Conservation (phyloP, 305 asterid species). For the Striga hermonthica region DNA sequence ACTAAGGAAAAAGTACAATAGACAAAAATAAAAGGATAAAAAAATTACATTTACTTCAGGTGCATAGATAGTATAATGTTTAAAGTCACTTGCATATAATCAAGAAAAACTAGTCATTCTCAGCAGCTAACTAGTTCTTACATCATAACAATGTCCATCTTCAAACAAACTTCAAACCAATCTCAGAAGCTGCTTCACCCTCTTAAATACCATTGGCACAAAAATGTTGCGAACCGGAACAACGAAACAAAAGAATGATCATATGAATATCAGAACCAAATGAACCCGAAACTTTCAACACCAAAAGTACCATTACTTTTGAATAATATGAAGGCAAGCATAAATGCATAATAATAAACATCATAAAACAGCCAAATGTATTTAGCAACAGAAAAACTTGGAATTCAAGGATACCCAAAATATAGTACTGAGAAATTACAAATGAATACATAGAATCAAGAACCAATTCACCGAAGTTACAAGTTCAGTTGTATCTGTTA, state of each 20-base stretch:
- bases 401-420: too few species aligned
- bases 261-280: background rate
- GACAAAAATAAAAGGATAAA: background rate
- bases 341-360: too few species aligned
- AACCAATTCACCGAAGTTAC: slow-evolving; percentile 6
- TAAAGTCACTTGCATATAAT: background rate
- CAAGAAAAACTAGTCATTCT: background rate
- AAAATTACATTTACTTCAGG: background rate
- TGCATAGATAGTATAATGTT: background rate
- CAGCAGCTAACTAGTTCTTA: slow-evolving; percentile 4
- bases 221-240: too few species aligned
- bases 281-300: background rate
- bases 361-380: too few species aligned
- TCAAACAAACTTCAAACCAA: background rate
- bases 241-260: background rate
- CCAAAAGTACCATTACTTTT: background rate
- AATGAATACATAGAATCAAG: background rate
- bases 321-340: too few species aligned
- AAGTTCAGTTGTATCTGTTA: too few species aligned
- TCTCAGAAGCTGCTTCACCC: background rate
- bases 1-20: background rate
- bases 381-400: too few species aligned
- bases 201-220: background rate
- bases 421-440: too few species aligned
- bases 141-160: slow-evolving; percentile 11